Evolutionary conservation across 768 basidiomycete genomes (phyloP), one percentile per base, ranked within the genome.

Genomic region (Trametes maxima): DNA sequence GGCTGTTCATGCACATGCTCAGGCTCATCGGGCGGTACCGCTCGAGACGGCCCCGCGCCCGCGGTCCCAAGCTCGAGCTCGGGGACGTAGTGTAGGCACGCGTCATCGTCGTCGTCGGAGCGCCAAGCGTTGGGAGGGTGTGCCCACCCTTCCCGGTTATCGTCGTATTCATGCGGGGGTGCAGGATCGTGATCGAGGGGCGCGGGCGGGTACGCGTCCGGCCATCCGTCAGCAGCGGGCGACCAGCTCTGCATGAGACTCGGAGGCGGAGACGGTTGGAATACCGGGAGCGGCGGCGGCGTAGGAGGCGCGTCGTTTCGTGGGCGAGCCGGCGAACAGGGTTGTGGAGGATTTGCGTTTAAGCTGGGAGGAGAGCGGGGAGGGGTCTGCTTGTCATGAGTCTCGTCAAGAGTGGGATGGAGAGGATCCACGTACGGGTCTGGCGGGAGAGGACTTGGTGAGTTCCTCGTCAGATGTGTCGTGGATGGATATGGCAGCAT

Each of bases 61-160:
- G 40, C 33, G 7, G 12, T 36, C 48, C 16, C 53, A 35, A 3
- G 28, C 45, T 28, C 19, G 50, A 60, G 24, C n/a, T 66, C 63
- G 8, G 76, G 74, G 48, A 75, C 72, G 60, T 72, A 77, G 69
- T 76, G 76, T 35, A 77, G 65, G 62, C 70, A 74, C 14, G 70
- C 74, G 65, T 70, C 71, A 65, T 70, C 71, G 60, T 76, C 73
- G 57, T 49, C 39, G 10, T 45, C 24, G 3, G 28, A 33, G 28
- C 28, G 28, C 65, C 59, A 60, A 12, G 21, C 43, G n/a, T 58
- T 57, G 8, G 28, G 28, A 33, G 28, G 28, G 22, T 57, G 46
- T n/a, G 53, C 39, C 53, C 54, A 50, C 11, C 56, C 49, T 37
- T 60, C 36, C 54, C 54, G 42, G 12, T 54, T 43, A 36, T 61